phyloP scores from a whole-genome alignment of 2,329 filamentous ascomycete genomes.

The Penicillium sp. region DNA sequence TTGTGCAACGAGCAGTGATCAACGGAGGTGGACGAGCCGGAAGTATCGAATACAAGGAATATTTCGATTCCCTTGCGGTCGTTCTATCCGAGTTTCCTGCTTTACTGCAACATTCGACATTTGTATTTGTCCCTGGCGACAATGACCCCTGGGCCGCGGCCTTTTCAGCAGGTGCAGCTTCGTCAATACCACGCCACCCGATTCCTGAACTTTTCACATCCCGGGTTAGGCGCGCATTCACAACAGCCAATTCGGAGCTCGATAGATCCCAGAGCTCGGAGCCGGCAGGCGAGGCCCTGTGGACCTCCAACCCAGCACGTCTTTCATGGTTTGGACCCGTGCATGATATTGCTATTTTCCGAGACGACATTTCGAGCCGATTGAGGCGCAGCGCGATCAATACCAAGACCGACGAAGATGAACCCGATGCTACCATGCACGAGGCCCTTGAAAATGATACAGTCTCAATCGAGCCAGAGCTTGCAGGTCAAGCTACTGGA shows the following conservation, averaged over 20 bases:
- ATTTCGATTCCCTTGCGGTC: constrained; percentile 85
- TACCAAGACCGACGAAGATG: constrained; percentile 56
- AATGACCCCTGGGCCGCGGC: constrained; percentile 96
- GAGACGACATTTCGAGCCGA: constrained; percentile 83
- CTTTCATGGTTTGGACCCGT: constrained; percentile 83
- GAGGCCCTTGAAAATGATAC: constrained; percentile 28
- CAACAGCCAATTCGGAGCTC: constrained; percentile 73
- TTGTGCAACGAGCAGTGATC: constrained; percentile 64
- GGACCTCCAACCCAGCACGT: constrained; percentile 85
- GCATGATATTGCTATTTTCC: constrained; percentile 83
- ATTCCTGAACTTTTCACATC: constrained; percentile 91
- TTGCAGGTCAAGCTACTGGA: constrained; percentile 21
- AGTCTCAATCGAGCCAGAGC: constrained; percentile 38
- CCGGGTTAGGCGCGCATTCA: constrained; percentile 79
- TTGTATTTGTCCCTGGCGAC: constrained; percentile 92
- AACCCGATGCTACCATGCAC: constrained; percentile 29
- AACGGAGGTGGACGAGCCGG: constrained; percentile 72
- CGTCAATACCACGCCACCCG: constrained; percentile 52
- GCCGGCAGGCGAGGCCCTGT: constrained; percentile 73
- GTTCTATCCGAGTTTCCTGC: constrained; percentile 81
- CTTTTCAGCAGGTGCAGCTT: constrained; percentile 61
- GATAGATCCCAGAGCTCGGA: constrained; percentile 55
- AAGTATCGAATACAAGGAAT: constrained; percentile 95
- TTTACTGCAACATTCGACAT: constrained; percentile 77
- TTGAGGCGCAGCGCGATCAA: constrained; percentile 76